Evolutionary conservation across 192 early-diverging fungal species (phyloP), one percentile per base, ranked within the genome.

Genomic region (Physocladia obscura): DNA sequence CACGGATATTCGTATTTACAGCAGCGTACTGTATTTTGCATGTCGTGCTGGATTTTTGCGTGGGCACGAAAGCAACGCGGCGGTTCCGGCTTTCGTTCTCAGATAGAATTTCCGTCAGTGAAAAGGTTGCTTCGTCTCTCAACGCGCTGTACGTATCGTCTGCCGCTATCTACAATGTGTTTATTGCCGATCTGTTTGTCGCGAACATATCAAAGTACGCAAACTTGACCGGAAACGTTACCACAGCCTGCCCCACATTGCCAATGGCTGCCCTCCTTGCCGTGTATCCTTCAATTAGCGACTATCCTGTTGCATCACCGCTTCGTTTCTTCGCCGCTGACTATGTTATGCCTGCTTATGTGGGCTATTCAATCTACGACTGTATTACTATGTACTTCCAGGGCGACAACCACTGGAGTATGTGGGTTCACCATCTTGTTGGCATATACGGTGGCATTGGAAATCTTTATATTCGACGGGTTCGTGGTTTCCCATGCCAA

Each of bases 401-500:
- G 32, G 65, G 68, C n/a, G 57, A 69, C 39, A 69, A 69, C 21
- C 68, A 69, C 32, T 69, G 68, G 68, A 69, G 56, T 24, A 59
- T 69, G 56, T 69, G 68, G 68, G 68, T 60, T 19, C 68, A 69
- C 29, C 68, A 69, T 38, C 26, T 69, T 6, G 57, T 69, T 30
- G 68, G 54, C 8, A 69, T 57, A 29, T 67, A 60, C 27, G 68
- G 56, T 4, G 56, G 26, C 26, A 24, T 61, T 36, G 68, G 68
- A 1, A 69, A 57, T 32, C 3, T 62, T 15, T 17, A 19, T 2
- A 44, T 69, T 38, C 56, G 48, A 69, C 58, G 40, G 39, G 54
- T 69, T 11, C 2, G 51, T 19, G n/a, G n/a, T n/a, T n/a, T n/a
- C n/a, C n/a, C n/a, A n/a, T n/a, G n/a, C n/a, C n/a, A n/a, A n/a